Percentiles rank a stretch among this genome's conserved stretches.
phyloP scores from a whole-genome alignment of 179 eudicot species.

The Silene noctiflora region DNA sequence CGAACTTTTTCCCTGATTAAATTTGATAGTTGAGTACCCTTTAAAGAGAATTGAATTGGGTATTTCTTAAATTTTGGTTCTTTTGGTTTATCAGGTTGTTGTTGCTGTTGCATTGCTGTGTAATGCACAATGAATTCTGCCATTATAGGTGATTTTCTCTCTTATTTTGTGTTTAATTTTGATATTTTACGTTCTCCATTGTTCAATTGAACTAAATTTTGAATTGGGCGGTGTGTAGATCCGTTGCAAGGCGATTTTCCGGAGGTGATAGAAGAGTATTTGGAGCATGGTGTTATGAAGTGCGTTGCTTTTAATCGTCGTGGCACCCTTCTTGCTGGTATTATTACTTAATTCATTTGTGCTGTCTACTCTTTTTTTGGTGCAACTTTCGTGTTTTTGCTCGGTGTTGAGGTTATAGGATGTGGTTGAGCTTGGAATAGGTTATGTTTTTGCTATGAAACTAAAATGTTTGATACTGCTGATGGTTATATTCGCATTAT shows the following conservation, averaged over 20 bases:
- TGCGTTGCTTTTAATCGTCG: constrained; percentile 96
- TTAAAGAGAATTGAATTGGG: constrained; percentile 9
- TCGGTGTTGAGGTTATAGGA: neutral
- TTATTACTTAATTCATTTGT: neutral
- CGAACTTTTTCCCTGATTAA: neutral
- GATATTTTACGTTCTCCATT: neutral
- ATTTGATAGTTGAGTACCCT: neutral
- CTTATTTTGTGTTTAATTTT: neutral
- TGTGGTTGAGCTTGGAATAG: neutral
- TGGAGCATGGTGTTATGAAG: constrained; percentile 86
- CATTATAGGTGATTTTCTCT: constrained; percentile 11
- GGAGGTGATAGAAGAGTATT: constrained; percentile 91
- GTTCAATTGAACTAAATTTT: neutral
- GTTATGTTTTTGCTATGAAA: neutral
- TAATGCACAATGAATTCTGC: constrained; percentile 20
- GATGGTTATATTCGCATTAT: neutral
- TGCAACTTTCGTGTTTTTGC: neutral
- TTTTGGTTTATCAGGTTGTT: constrained; percentile 8
- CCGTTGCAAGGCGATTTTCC: constrained; percentile 98
- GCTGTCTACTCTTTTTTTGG: neutral
- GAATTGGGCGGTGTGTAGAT: constrained; percentile 39
- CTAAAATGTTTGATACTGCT: neutral
- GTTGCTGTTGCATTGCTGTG: neutral
- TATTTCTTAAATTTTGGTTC: neutral
- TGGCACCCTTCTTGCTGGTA: constrained; percentile 99